Conservation (phyloP, 2,329 filamentous ascomycete genomes). For the Hyphodiscus sp. region DNA sequence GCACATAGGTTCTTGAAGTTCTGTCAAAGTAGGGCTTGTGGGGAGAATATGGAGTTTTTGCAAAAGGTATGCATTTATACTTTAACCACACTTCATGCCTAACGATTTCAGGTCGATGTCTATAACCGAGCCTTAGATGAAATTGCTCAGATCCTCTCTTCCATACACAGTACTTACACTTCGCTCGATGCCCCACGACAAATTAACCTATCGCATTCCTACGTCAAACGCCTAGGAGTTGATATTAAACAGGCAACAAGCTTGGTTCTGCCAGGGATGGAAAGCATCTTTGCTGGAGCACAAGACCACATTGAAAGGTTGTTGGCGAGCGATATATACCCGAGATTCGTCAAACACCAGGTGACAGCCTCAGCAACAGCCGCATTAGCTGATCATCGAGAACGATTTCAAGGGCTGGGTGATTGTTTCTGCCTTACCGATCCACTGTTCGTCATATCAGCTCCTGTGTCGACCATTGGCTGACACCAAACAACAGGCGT, state of each 20-base stretch:
- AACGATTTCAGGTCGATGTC: conserved; percentile 33
- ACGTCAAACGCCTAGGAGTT: conserved; percentile 13
- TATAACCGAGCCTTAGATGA: conserved; percentile 40
- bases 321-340: conserved; percentile 41
- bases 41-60: conserved; percentile 46
- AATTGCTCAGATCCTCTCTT: conserved; percentile 38
- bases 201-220: conserved; percentile 20
- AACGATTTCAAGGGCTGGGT: conserved; percentile 46
- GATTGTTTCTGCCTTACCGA: conserved; percentile 51
- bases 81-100: too few species aligned
- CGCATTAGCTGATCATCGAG: conserved; percentile 37
- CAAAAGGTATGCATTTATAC: conserved; percentile 35
- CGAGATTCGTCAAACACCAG: conserved; percentile 47
- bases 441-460: conserved; percentile 27
- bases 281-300: conserved; percentile 34
- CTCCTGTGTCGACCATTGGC: not conserved
- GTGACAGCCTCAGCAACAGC: conserved; percentile 39
- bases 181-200: conserved; percentile 27
- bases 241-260: conserved; percentile 19
- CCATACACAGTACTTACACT: conserved; percentile 39
- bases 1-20: conserved; percentile 42
- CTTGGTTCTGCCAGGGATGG: conserved; percentile 26
- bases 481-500: conserved; percentile 21
- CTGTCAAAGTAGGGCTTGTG: conserved; percentile 40
- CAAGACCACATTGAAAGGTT: conserved; percentile 38